These are phyloP conservation scores for Saturnispora quitensis DNA, from an alignment of 805 yeast genomes.

Conservation along the genomic window DNA sequence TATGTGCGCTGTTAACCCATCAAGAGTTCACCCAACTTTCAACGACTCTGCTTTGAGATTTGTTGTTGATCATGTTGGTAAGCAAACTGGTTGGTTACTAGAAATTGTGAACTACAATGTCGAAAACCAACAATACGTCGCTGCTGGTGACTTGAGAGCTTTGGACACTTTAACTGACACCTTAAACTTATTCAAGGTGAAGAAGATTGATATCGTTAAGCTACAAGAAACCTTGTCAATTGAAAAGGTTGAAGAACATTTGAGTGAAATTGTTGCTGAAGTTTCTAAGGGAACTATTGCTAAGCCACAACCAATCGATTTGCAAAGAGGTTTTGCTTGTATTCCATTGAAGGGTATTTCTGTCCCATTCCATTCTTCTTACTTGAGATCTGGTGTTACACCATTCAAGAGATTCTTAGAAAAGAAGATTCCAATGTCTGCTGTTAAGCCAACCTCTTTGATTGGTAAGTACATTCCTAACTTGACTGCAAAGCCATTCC, in stretches of 20 bases:
- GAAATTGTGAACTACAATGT: slow-evolving; percentile 98
- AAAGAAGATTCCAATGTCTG: slow-evolving; percentile 91
- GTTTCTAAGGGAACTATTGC: slow-evolving; percentile 72
- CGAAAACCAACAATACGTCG: slow-evolving; percentile 95
- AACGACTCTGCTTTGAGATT: slow-evolving; percentile 88
- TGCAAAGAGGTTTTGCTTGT: slow-evolving; percentile 97
- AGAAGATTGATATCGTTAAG: slow-evolving; percentile 88
- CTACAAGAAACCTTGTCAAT: slow-evolving; percentile 72
- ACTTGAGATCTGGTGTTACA: slow-evolving; percentile 95
- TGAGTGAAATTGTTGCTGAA: slow-evolving; percentile 80
- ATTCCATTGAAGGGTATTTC: slow-evolving; percentile 97
- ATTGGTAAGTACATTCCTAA: slow-evolving; percentile 96
- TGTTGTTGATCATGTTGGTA: slow-evolving; percentile 82
- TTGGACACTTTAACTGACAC: slow-evolving; percentile 90
- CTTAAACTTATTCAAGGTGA: slow-evolving; percentile 83
- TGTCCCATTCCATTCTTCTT: slow-evolving; percentile 99
- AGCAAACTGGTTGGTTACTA: slow-evolving; percentile 83
- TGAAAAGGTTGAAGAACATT: slow-evolving; percentile 83
- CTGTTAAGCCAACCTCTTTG: slow-evolving; percentile 89
- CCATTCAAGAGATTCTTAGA: slow-evolving; percentile 97
- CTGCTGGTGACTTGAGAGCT: slow-evolving; percentile 97
- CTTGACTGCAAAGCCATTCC: slow-evolving; percentile 95
- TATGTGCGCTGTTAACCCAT: slow-evolving; percentile 98
- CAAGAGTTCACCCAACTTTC: slow-evolving; percentile 82
- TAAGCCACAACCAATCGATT: slow-evolving; percentile 93